Evolutionary conservation across 768 basidiomycete genomes (phyloP).

Genomic region (Pisolithus marmoratus): DNA sequence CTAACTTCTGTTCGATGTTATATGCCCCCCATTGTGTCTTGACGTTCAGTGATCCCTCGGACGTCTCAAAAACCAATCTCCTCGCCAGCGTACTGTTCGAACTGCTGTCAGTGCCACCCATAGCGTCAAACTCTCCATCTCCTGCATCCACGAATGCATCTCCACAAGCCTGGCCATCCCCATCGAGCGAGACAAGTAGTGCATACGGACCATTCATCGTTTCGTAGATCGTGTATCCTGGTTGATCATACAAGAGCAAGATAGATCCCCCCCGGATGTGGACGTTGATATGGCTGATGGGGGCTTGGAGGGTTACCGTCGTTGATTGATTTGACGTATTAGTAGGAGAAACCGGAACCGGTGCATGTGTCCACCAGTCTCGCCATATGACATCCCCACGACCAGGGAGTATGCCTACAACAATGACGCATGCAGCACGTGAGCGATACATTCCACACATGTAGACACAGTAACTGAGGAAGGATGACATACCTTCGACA

Average conservation of each 20-base stretch:
- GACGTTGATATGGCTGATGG: slow-evolving; percentile 70
- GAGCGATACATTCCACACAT: not conserved
- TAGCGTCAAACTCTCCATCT: not conserved
- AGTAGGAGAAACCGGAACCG: slow-evolving; percentile 40
- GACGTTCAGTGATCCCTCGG: slow-evolving; percentile 32
- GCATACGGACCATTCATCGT: slow-evolving; percentile 58
- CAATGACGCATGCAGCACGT: not conserved
- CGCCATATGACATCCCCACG: slow-evolving; percentile 55
- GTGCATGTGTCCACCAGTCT: slow-evolving; percentile 68
- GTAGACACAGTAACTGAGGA: not conserved
- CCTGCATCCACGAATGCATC: slow-evolving; percentile 67
- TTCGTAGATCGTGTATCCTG: slow-evolving; percentile 64
- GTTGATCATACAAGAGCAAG: slow-evolving; percentile 54
- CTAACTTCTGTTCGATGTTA: slow-evolving; percentile 39
- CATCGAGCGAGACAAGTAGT: slow-evolving; percentile 52
- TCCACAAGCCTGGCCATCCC: slow-evolving; percentile 47
- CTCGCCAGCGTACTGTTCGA: not conserved
- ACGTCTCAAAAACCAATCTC: slow-evolving; percentile 40
- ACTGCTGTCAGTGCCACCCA: not conserved
- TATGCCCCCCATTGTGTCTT: slow-evolving; percentile 27
- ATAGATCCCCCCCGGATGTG: slow-evolving; percentile 68
- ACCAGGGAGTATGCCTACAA: slow-evolving; percentile 59
- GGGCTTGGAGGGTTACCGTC: slow-evolving; percentile 46
- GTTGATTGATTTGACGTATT: slow-evolving; percentile 33
- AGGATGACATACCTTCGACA: slow-evolving; percentile 48